Evolutionary conservation across 139 green algal genomes (phyloP).

Genomic region (Haematococcus sp.): DNA sequence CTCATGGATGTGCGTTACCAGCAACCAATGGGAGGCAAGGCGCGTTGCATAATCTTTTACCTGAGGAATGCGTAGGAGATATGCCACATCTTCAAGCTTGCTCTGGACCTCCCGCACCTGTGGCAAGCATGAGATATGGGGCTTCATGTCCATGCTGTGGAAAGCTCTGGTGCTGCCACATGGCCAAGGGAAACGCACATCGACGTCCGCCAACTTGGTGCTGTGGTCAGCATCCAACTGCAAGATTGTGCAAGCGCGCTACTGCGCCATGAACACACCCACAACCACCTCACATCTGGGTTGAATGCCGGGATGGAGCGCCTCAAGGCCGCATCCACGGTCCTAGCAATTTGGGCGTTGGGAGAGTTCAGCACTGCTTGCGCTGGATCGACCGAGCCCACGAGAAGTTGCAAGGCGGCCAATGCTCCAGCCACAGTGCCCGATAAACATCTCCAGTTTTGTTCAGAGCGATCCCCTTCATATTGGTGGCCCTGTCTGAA

Average conservation of each 20-base stretch:
- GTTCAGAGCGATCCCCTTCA: too few relatives aligned
- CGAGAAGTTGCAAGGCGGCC: not conserved
- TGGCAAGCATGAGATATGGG: not conserved
- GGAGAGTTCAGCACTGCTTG: constrained; percentile 69
- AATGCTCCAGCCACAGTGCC: not conserved
- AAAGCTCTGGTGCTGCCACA: too few relatives aligned
- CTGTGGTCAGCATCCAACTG: too few relatives aligned
- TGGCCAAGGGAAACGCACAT: too few relatives aligned
- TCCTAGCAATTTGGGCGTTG: constrained; percentile 62
- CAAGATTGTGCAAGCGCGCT: too few relatives aligned
- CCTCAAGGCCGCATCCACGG: constrained; percentile 61
- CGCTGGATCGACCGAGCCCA: constrained; percentile 22
- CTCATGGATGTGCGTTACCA: too few relatives aligned
- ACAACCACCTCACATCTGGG: constrained; percentile 34
- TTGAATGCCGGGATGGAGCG: constrained; percentile 82
- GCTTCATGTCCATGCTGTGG: not conserved
- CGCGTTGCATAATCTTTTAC: too few relatives aligned
- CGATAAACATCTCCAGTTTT: too few relatives aligned
- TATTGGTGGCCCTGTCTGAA: too few relatives aligned
- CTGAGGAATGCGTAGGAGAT: constrained; percentile 83
- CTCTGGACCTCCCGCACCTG: constrained; percentile 60
- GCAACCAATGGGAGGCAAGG: too few relatives aligned
- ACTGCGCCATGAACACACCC: constrained; percentile 3
- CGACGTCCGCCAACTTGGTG: too few relatives aligned
- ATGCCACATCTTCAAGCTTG: constrained; percentile 52